Percentiles rank a stretch among this genome's conserved stretches.
These are phyloP conservation scores for Kondoa subrosea DNA, from an alignment of 768 basidiomycete genomes.

Conservation along the genomic window DNA sequence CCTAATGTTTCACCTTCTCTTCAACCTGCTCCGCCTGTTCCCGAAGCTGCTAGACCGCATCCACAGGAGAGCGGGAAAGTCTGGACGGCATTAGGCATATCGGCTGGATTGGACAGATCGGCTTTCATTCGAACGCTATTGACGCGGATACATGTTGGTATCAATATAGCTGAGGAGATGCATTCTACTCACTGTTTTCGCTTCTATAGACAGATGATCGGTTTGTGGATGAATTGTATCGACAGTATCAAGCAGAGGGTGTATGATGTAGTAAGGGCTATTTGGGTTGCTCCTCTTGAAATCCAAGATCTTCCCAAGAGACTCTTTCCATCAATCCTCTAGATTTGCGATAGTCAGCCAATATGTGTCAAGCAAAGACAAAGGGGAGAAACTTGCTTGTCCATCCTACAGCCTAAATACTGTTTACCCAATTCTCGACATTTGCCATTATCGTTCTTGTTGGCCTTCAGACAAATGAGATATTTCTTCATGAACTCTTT, in stretches of 20 bases:
- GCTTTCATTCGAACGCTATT: not conserved
- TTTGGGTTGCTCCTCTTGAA: not conserved
- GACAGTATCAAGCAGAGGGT: not conserved
- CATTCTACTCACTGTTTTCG: not conserved
- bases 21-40: slow-evolving; percentile 2
- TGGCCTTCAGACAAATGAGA: slow-evolving; percentile 33
- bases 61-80: not conserved
- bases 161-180: not conserved
- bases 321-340: slow-evolving; percentile 35
- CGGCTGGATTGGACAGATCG: not conserved
- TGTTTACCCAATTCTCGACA: slow-evolving; percentile 33
- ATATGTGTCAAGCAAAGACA: no score
- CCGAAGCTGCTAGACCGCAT: not conserved
- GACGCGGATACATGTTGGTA: not conserved
- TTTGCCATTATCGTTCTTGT: slow-evolving; percentile 31
- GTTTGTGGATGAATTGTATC: not conserved
- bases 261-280: not conserved
- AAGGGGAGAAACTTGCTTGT: slow-evolving; percentile 30
- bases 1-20: not conserved
- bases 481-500: slow-evolving; percentile 34
- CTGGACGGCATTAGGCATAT: not conserved
- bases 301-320: slow-evolving; percentile 33
- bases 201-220: slow-evolving; percentile 4
- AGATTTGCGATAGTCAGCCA: not conserved
- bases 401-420: slow-evolving; percentile 36